phyloP scores from a whole-genome alignment of 768 basidiomycete species.

The Naematelia encephala region DNA sequence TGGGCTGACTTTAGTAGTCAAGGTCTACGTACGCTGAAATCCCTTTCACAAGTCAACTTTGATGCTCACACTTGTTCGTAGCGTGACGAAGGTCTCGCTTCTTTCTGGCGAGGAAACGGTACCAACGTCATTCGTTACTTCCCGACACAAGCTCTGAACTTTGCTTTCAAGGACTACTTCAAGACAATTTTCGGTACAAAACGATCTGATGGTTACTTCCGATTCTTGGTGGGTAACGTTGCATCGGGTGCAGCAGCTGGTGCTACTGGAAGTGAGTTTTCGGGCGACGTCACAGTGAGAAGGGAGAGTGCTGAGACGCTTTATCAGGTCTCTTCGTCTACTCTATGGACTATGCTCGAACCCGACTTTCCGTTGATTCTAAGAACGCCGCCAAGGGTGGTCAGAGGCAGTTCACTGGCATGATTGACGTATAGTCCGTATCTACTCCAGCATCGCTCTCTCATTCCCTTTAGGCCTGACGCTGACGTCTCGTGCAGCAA shows the following conservation, averaged over 20 bases:
- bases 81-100: constrained; percentile 50
- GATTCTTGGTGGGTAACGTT: constrained; percentile 54
- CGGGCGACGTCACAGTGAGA: neutral
- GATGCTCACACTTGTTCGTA: constrained; percentile 34
- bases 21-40: constrained; percentile 46
- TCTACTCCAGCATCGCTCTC: neutral
- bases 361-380: constrained; percentile 54
- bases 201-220: constrained; percentile 51
- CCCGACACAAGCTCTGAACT: constrained; percentile 56
- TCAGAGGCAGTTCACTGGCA: constrained; percentile 53
- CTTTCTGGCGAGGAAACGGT: constrained; percentile 56
- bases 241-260: constrained; percentile 56
- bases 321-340: constrained; percentile 53
- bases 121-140: constrained; percentile 56
- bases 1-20: constrained; percentile 42
- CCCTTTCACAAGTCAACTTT: constrained; percentile 38
- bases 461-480: neutral
- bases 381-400: constrained; percentile 53
- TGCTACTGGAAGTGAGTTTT: constrained; percentile 48
- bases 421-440: constrained; percentile 53
- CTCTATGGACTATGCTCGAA: constrained; percentile 56
- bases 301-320: neutral
- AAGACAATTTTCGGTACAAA: constrained; percentile 53
- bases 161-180: constrained; percentile 56
- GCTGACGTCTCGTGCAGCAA: constrained; percentile 25